Percentiles rank a stretch among this genome's conserved stretches.
Conservation (phyloP, 2,329 filamentous ascomycete species). For the Aurifilum marmelostoma region DNA sequence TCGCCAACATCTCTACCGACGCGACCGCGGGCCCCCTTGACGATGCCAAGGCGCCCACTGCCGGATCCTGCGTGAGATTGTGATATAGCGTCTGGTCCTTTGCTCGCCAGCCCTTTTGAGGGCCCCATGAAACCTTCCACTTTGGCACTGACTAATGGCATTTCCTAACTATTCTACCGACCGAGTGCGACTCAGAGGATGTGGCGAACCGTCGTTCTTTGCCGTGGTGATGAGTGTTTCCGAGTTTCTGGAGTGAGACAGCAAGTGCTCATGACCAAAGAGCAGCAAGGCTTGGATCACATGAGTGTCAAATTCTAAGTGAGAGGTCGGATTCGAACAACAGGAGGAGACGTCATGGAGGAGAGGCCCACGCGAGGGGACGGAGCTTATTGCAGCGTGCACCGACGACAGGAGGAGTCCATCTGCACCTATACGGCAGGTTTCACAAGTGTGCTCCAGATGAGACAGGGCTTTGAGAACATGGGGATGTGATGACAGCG, state of each 20-base stretch:
- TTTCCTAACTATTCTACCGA: not conserved
- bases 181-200: constrained; percentile 1
- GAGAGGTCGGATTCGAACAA: not conserved
- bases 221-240: not conserved
- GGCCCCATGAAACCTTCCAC: constrained; percentile 4
- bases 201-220: not conserved
- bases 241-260: not conserved
- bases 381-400: not conserved
- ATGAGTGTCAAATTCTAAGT: not conserved
- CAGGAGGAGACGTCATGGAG: not conserved
- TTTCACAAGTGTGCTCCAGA: not conserved
- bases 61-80: not conserved
- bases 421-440: not conserved
- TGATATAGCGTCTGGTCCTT: not conserved
- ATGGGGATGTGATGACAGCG: too few species aligned
- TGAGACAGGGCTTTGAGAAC: not conserved
- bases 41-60: constrained; percentile 9
- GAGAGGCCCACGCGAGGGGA: not conserved
- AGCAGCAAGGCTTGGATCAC: not conserved
- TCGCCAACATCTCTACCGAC: not conserved
- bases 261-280: not conserved
- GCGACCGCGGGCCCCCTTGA: not conserved
- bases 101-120: not conserved
- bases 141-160: not conserved
- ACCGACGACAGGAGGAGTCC: not conserved